Conservation (phyloP, 2,329 filamentous ascomycete genomes). For the Basipetospora chlamydospora region DNA sequence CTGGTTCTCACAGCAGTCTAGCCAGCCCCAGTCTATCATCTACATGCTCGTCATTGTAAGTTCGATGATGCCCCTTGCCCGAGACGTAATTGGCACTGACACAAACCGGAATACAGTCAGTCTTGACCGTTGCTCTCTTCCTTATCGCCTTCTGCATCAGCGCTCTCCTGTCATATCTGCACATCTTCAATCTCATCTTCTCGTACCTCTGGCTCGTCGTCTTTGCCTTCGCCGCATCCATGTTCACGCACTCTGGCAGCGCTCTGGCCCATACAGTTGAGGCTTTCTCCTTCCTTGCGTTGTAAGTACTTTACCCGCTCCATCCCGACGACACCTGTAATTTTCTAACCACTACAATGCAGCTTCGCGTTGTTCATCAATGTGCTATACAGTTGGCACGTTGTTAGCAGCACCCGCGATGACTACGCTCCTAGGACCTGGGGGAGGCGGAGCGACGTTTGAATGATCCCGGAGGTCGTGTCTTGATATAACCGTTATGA, state of each 20-base stretch:
- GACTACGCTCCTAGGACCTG: too few species aligned
- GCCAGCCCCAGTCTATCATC: conserved; percentile 13
- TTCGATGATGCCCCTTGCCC: conserved; percentile 1
- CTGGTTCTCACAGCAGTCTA: conserved; percentile 11
- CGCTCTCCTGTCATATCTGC: conserved; percentile 12
- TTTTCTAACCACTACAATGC: too few species aligned
- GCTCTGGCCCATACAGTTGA: conserved; percentile 14
- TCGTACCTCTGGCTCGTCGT: conserved; percentile 20
- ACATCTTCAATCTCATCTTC: conserved; percentile 21
- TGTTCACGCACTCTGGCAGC: conserved; percentile 13
- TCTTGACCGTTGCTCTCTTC: conserved; percentile 19
- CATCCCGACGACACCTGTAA: too few species aligned
- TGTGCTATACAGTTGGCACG: too few species aligned
- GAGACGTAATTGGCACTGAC: background rate
- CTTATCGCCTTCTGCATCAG: conserved; percentile 16
- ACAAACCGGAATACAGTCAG: conserved; percentile 12
- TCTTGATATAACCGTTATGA: too few species aligned
- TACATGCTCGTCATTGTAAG: conserved; percentile 19
- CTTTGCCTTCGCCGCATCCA: conserved; percentile 16
- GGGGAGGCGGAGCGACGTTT: too few species aligned
- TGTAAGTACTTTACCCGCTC: conserved; percentile 15
- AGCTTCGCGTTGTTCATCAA: too few species aligned
- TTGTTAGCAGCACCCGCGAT: too few species aligned
- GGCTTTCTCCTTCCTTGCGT: conserved; percentile 20
- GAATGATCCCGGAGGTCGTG: too few species aligned